A percentile compares a stretch with the other conserved stretches of the same genome.
Conservation (phyloP, 768 basidiomycete genomes). For the Grammothele lineata region DNA sequence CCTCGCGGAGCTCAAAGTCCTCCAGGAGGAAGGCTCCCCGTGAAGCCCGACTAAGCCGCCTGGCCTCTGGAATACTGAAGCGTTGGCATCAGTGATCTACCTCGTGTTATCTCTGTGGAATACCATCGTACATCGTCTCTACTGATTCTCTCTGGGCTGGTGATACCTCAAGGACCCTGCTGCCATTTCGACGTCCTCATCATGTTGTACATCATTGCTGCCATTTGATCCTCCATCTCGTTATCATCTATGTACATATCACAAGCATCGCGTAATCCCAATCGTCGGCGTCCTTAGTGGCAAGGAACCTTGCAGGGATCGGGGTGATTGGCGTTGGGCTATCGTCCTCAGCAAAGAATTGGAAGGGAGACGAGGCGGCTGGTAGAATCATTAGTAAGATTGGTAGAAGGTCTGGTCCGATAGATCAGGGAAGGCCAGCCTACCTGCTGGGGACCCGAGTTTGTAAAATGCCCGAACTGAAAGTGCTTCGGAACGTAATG, state of each 20-base stretch:
- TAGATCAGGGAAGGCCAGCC: neutral
- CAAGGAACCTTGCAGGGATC: slow-evolving; percentile 51
- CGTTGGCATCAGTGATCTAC: too few relatives aligned
- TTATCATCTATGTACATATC: slow-evolving; percentile 21
- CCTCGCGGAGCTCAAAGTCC: slow-evolving; percentile 72
- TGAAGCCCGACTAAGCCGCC: too few relatives aligned
- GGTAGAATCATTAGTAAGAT: slow-evolving; percentile 20
- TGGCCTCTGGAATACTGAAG: too few relatives aligned
- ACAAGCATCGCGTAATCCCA: slow-evolving; percentile 60
- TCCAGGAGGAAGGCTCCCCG: slow-evolving; percentile 53
- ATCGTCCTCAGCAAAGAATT: too few relatives aligned
- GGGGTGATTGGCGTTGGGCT: slow-evolving; percentile 38
- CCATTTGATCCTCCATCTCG: too few relatives aligned
- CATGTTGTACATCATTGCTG: slow-evolving; percentile 13
- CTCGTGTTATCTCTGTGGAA: too few relatives aligned
- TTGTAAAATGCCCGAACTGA: slow-evolving; percentile 48
- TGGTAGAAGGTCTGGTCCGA: neutral
- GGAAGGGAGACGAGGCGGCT: slow-evolving; percentile 27
- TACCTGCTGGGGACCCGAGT: slow-evolving; percentile 24
- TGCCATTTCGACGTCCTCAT: too few relatives aligned
- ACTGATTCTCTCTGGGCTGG: neutral
- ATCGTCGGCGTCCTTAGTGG: slow-evolving; percentile 34
- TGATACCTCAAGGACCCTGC: too few relatives aligned
- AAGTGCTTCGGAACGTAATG: slow-evolving; percentile 15
- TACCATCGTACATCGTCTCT: too few relatives aligned